Evolutionary conservation across 192 early-diverging fungal genomes (phyloP).

Genomic region (Dimargaris cristalligena): DNA sequence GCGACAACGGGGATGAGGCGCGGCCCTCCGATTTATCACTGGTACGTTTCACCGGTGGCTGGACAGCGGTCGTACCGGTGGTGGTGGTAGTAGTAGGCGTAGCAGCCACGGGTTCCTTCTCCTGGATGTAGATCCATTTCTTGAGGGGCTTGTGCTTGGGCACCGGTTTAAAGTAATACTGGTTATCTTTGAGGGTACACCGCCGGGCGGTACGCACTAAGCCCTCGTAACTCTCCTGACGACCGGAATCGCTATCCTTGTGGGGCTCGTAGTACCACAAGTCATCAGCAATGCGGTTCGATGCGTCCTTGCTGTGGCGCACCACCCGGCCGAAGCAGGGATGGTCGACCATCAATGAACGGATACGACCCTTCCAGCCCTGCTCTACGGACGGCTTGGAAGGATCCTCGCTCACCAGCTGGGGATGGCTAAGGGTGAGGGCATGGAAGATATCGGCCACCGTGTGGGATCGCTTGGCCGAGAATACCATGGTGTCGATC

Average conservation of each 20-base stretch:
- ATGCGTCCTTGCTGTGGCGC: conserved; percentile 30
- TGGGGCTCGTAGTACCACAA: conserved; percentile 33
- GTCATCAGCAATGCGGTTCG: conserved; percentile 28
- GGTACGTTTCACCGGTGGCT: too few relatives aligned
- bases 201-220: conserved; percentile 29
- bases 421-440: conserved; percentile 13
- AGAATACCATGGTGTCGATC: conserved; percentile 31
- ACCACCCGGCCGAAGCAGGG: conserved; percentile 32
- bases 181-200: conserved; percentile 34
- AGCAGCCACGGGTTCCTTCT: too few relatives aligned
- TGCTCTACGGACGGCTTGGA: not conserved
- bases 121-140: conserved; percentile 8
- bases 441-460: conserved; percentile 25
- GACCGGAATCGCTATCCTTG: conserved; percentile 21
- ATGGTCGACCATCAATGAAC: conserved; percentile 22
- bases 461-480: conserved; percentile 30
- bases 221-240: conserved; percentile 28
- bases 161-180: conserved; percentile 34
- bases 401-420: not conserved
- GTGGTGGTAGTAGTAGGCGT: too few relatives aligned
- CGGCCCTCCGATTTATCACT: too few relatives aligned
- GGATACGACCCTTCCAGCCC: conserved; percentile 24
- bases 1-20: too few relatives aligned
- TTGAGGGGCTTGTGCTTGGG: conserved; percentile 21
- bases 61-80: too few relatives aligned